A percentile compares a stretch with the other conserved stretches of the same genome.
phyloP scores from a whole-genome alignment of 2,329 filamentous ascomycete genomes.

The Penicillium sp. region DNA sequence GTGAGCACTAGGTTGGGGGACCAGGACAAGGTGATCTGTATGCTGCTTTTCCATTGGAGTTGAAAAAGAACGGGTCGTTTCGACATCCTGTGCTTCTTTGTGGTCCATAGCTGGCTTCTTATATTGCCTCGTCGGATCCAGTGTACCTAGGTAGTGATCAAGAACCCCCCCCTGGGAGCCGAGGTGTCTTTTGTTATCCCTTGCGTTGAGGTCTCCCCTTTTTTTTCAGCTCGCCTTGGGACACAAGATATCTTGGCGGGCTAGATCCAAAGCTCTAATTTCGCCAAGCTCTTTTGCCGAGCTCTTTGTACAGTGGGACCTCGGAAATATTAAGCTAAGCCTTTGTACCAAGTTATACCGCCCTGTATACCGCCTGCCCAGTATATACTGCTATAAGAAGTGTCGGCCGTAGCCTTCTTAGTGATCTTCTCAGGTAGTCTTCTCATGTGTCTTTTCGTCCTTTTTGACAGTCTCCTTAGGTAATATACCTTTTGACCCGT shows the following conservation, averaged over 20 bases:
- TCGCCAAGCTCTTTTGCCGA: slow-evolving; percentile 3
- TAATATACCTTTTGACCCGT: no score
- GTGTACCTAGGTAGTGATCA: neutral
- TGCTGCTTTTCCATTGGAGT: neutral
- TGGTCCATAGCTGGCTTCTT: neutral
- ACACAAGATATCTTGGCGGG: slow-evolving; percentile 1
- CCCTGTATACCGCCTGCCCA: no score
- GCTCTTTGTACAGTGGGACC: neutral
- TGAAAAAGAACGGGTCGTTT: neutral
- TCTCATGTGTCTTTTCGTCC: no score
- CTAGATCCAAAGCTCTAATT: neutral
- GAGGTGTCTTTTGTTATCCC: neutral
- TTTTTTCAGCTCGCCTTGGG: neutral
- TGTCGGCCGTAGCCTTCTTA: no score
- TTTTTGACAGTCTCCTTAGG: no score
- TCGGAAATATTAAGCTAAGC: no score
- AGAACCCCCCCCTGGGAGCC: no score
- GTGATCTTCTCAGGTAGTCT: no score
- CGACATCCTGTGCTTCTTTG: slow-evolving; percentile 9
- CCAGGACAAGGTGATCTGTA: slow-evolving; percentile 29
- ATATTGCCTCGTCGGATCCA: neutral
- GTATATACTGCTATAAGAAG: no score
- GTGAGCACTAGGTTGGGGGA: slow-evolving; percentile 35
- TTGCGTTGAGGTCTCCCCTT: neutral
- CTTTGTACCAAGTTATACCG: no score